Base-by-base conservation (phyloP, 1,284 basidiomycete species). In the Fistulina hepatica region DNA sequence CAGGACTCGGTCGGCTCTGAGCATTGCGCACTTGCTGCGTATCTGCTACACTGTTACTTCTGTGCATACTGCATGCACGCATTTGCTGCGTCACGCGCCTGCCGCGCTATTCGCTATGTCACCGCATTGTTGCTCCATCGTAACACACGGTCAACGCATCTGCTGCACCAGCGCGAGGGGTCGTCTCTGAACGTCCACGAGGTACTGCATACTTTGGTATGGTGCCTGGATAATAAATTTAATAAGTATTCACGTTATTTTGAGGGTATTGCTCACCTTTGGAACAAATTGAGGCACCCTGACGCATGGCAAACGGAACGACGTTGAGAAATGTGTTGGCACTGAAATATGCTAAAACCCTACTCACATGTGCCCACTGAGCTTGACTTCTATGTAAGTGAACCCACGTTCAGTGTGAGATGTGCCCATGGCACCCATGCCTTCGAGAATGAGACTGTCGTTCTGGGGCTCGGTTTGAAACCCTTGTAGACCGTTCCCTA, bases 241-340 rank as follows among this genome's bases (percentile, higher is more conserved):
- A 40, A 22, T 34, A 11, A 4, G 1, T 12, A 9, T 23, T 11
- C 20, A 21, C 17, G n/a, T 9, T 3, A 4, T 17, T 6, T 15
- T 3, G 16, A 19, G 11, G 13, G 8, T 15, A 16, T 31, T 28
- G 59, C 73, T 52, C 47, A 78, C 78, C 49, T 60, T 51, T 3
- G 81, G 81, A 11, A 73, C 69, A 51, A 70, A 81, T 54, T 77
- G 73, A 1, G 80, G 79, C 5, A 82, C 53, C 73, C 74, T 76
- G 44, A n/a, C n/a, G n/a, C n/a, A n/a, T n/a, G n/a, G n/a, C n/a
- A n/a, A n/a, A n/a, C n/a, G 15, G 25, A 21, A 15, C 16, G 13
- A 27, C 23, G 16, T 34, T 33, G 13, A 32, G 34, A 13, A 36
- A 42, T 26, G 34, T 38, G 41, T 30, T 23, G 21, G 15, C 9